A percentile compares a stretch with the other conserved stretches of the same genome.
phyloP scores from a whole-genome alignment of 805 yeast genomes.

The Lipomyces kockii region DNA sequence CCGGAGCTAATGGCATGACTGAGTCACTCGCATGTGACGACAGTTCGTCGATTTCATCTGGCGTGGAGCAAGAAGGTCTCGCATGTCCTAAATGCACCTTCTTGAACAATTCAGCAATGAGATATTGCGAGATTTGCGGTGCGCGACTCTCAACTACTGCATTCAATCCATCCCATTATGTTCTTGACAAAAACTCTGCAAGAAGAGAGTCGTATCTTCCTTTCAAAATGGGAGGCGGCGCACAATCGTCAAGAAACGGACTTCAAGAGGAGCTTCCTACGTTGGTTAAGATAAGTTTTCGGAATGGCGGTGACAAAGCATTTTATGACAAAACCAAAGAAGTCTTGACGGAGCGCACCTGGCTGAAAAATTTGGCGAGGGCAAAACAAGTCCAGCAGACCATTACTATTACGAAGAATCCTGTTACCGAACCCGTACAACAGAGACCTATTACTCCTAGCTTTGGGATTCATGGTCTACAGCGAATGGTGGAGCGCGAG shows the following conservation, averaged over 20 bases:
- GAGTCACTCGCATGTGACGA: conserved; percentile 1
- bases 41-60: conserved; percentile 4
- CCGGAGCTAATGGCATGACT: neutral
- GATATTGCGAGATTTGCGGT: conserved; percentile 87
- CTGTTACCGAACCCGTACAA: neutral
- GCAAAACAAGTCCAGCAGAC: conserved; percentile 14
- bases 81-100: conserved; percentile 71
- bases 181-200: conserved; percentile 13
- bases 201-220: conserved; percentile 27
- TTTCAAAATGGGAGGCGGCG: conserved; percentile 1
- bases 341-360: conserved; percentile 55
- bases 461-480: conserved; percentile 73
- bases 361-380: conserved; percentile 45
- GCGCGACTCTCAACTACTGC: conserved; percentile 49
- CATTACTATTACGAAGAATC: neutral
- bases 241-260: neutral
- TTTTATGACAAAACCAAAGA: conserved; percentile 55
- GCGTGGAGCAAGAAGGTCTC: conserved; percentile 15
- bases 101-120: conserved; percentile 75
- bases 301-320: conserved; percentile 64
- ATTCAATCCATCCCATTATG: conserved; percentile 32
- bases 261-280: neutral
- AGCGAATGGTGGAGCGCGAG: conserved; percentile 58
- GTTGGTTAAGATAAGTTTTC: conserved; percentile 69
- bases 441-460: conserved; percentile 10